Evolutionary conservation across 768 basidiomycete species (phyloP), one percentile per base, ranked within the genome.

Genomic region (Sarcodon aspratus): DNA sequence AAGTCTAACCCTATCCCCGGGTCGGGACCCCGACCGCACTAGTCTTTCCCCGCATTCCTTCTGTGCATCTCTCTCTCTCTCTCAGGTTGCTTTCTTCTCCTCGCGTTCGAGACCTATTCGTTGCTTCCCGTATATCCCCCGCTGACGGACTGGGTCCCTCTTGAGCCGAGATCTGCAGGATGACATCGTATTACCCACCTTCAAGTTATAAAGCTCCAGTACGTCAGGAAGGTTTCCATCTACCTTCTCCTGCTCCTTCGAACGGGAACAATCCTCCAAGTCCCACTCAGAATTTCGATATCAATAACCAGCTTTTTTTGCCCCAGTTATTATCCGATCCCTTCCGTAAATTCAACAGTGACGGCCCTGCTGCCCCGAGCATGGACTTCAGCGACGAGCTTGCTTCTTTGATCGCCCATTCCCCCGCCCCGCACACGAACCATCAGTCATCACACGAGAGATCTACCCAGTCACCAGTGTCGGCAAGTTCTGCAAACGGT

Each of bases 211-310:
- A 78, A 58, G 74, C 78, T 12, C 76, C 76, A 53, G 66, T 85
- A 54, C 70, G 83, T 51, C 79, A 83, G 59, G 80, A 86, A 66
- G 85, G 86, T 56, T 88, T 88, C 62, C 80, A 84, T 53, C 57
- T 80, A 34, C 74, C 78, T 17, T 70, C 70, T 44, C 71, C 77
- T 18, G 61, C 69, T 9, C 60, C 66, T 45, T 55, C 55, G 45
- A 55, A 64, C 52, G 51, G 64, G 34, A 44, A 64, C 53, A 48
- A 64, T 44, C 53, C 63, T 50, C 55, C 62, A 42, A 54, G 59
- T 55, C 55, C 55, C 48, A 55, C 57, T 57, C 27, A 51, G 48
- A 53, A 52, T 47, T 63, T 58, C 59, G 57, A 62, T 59, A 53
- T 53, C 49, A 50, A 61, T 54, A 57, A 61, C 56, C 64, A 42